Conservation (phyloP, 139 green algal genomes). For the Micractinium conductrix region DNA sequence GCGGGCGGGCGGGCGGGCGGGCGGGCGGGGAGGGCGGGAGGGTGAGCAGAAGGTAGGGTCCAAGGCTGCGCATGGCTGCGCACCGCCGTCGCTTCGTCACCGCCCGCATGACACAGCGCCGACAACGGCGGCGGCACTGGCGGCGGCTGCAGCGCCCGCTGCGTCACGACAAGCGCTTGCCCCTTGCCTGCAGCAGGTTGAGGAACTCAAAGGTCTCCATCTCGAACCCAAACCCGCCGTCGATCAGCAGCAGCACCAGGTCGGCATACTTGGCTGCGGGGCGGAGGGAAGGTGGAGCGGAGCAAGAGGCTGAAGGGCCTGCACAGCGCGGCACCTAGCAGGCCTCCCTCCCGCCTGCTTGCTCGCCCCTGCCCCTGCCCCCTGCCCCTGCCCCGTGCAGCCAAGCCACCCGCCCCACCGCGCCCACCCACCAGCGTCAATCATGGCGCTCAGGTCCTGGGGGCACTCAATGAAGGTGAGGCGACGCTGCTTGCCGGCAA, state of each 20-base stretch:
- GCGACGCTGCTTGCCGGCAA: slow-evolving; percentile 87
- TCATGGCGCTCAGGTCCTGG: slow-evolving; percentile 42
- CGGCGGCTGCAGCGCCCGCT: too few species aligned
- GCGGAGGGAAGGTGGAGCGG: background rate
- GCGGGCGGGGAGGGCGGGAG: background rate
- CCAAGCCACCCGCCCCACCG: background rate
- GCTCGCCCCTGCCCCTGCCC: too few species aligned
- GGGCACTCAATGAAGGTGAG: slow-evolving; percentile 97
- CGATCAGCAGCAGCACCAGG: slow-evolving; percentile 96
- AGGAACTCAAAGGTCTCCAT: slow-evolving; percentile 99
- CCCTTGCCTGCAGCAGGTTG: slow-evolving; percentile 92
- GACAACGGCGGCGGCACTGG: too few species aligned
- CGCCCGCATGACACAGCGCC: too few species aligned
- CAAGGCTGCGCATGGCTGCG: background rate
- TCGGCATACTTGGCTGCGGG: slow-evolving; percentile 92
- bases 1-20: background rate
- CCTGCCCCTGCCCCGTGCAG: too few species aligned
- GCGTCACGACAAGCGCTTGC: too few species aligned
- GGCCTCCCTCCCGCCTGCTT: too few species aligned
- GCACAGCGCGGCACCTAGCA: background rate
- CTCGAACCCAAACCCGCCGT: slow-evolving; percentile 97
- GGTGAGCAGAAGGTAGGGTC: background rate
- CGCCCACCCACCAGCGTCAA: slow-evolving; percentile 61
- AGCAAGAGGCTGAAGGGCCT: background rate
- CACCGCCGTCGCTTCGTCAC: background rate